A percentile compares a stretch with the other conserved stretches of the same genome.
phyloP scores from a whole-genome alignment of 441 rosid genomes.

The Jatropha multifida region DNA sequence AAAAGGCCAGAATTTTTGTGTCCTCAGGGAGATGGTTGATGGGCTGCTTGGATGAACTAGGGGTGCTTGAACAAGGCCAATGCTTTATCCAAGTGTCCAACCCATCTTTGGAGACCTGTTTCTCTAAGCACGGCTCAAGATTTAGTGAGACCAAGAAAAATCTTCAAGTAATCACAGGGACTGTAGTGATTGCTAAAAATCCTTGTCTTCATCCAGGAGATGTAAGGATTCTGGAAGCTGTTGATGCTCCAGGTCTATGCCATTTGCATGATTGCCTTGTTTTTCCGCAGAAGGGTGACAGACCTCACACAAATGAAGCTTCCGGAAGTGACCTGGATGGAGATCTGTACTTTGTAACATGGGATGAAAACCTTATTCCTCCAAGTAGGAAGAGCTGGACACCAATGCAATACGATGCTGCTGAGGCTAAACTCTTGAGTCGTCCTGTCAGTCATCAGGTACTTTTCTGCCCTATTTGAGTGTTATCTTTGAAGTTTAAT shows the following conservation, averaged over 20 bases:
- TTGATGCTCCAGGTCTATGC: conserved; percentile 69
- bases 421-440: conserved; percentile 28
- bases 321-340: conserved; percentile 99
- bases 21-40: conserved; percentile 85
- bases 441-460: conserved; percentile 70
- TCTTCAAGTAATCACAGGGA: conserved; percentile 62
- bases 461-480: conserved; percentile 16
- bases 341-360: conserved; percentile 84
- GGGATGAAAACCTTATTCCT: conserved; percentile 89
- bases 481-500: not conserved
- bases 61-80: conserved; percentile 78
- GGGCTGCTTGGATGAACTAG: conserved; percentile 89
- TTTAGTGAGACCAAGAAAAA: conserved; percentile 58
- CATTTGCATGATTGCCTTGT: conserved; percentile 79
- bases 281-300: conserved; percentile 89
- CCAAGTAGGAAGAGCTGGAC: conserved; percentile 67
- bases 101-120: conserved; percentile 70
- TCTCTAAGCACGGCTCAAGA: conserved; percentile 71
- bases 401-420: conserved; percentile 71
- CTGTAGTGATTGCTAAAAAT: conserved; percentile 80
- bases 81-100: conserved; percentile 89
- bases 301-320: conserved; percentile 94
- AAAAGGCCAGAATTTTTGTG: conserved; percentile 88
- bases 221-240: conserved; percentile 88
- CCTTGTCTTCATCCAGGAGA: conserved; percentile 99